phyloP scores from a whole-genome alignment of 2,329 filamentous ascomycete genomes.

The Penicillium sp. region DNA sequence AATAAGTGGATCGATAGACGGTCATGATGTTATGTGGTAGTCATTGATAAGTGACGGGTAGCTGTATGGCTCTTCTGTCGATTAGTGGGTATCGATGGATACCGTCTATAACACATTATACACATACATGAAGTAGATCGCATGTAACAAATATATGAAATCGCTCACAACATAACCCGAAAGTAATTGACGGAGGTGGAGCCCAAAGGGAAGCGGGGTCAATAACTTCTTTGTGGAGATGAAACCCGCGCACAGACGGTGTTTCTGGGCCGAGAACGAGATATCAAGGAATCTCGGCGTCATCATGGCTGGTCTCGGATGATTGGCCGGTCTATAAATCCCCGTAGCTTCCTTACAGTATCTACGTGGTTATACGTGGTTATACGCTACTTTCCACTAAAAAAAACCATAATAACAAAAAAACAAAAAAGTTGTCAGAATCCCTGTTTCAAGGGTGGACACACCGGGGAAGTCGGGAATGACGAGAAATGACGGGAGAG shows the following conservation, averaged over 20 bases:
- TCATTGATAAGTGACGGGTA: neutral
- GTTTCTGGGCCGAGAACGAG: constrained; percentile 15
- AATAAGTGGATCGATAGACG: neutral
- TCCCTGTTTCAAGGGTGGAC: neutral
- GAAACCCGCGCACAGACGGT: constrained; percentile 15
- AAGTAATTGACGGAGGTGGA: neutral
- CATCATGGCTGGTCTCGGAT: constrained; percentile 4
- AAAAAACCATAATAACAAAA: neutral
- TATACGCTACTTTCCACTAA: neutral
- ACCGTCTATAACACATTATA: neutral
- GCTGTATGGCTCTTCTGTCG: too few species aligned
- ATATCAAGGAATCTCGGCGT: constrained; percentile 16
- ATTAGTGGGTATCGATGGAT: neutral
- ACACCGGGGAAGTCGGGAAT: neutral
- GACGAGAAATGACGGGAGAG: constrained; percentile 13
- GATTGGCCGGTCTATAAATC: constrained; percentile 8
- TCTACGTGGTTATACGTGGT: neutral
- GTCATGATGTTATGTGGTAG: neutral
- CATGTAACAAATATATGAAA: neutral
- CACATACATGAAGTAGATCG: neutral
- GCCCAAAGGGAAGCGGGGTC: neutral
- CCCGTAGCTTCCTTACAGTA: neutral
- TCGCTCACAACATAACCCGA: neutral
- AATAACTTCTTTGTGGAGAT: neutral
- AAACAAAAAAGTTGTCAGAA: constrained; percentile 5